phyloP scores from a whole-genome alignment of 306 rosid genomes.

The Trichosanthes cucumerina region DNA sequence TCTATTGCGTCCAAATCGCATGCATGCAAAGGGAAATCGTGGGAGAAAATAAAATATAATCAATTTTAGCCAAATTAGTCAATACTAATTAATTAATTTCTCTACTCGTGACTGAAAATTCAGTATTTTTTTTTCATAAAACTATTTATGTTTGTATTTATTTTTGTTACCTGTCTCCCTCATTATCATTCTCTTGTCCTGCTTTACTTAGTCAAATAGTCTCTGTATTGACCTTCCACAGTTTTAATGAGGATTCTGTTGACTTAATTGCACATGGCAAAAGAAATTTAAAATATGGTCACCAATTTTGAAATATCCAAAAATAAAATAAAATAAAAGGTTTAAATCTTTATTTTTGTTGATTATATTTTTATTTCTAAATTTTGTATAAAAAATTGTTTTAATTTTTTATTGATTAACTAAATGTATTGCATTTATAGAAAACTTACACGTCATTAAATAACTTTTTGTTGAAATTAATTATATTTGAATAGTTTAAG shows the following conservation, averaged over 20 bases:
- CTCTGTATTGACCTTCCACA: not conserved
- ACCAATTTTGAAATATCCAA: not conserved
- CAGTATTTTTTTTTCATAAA: not conserved
- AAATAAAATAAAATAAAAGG: not conserved
- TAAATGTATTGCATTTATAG: not conserved
- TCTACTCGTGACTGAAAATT: not conserved
- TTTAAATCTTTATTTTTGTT: not conserved
- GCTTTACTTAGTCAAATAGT: not conserved
- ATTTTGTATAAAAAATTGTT: not conserved
- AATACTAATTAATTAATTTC: not conserved
- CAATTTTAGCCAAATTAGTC: not conserved
- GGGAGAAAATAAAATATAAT: not conserved
- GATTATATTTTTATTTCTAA: not conserved
- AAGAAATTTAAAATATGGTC: not conserved
- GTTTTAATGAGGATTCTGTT: not conserved
- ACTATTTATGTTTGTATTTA: not conserved
- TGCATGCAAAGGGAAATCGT: slow-evolving; percentile 10
- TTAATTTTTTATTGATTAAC: not conserved
- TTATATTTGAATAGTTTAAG: not conserved
- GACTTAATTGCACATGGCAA: slow-evolving; percentile 2
- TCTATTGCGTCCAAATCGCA: slow-evolving; percentile 3
- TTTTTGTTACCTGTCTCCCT: not conserved
- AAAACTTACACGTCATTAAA: too few species aligned
- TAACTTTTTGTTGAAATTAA: not conserved
- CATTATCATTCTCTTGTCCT: not conserved